A percentile compares a stretch with the other conserved stretches of the same genome.
Evolutionary conservation across 352 stramenopile genomes (phyloP).

Genomic region (Globisporangium splendens): DNA sequence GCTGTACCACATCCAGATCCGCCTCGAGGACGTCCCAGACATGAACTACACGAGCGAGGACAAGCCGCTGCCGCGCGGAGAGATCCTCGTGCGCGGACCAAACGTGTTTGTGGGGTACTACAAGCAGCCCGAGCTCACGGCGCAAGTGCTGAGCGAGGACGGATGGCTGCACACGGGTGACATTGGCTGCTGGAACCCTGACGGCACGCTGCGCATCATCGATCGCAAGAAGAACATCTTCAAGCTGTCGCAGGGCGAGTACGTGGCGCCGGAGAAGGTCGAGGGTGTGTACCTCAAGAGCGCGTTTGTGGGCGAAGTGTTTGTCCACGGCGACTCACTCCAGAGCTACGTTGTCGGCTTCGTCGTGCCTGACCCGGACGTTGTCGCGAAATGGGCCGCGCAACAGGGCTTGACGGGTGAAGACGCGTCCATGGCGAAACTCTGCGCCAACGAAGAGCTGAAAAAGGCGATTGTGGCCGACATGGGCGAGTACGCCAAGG

Average conservation of each 20-base stretch:
- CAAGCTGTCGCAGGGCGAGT: slow-evolving; percentile 93
- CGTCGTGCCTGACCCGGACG: slow-evolving; percentile 91
- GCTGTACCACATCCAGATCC: slow-evolving; percentile 82
- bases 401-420: slow-evolving; percentile 34
- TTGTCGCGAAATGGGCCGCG: slow-evolving; percentile 72
- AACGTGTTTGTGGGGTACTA: slow-evolving; percentile 93
- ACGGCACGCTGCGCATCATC: slow-evolving; percentile 89
- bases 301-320: slow-evolving; percentile 89
- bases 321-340: slow-evolving; percentile 95
- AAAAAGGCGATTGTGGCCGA: no score
- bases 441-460: no score
- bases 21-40: slow-evolving; percentile 93
- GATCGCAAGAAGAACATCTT: slow-evolving; percentile 94
- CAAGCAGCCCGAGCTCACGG: slow-evolving; percentile 91
- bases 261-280: slow-evolving; percentile 96
- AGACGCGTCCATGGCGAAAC: background rate
- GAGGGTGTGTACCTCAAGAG: slow-evolving; percentile 93
- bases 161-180: slow-evolving; percentile 97
- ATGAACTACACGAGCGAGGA: slow-evolving; percentile 92
- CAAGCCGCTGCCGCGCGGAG: slow-evolving; percentile 63
- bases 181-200: slow-evolving; percentile 92
- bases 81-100: slow-evolving; percentile 82
- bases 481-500: no score
- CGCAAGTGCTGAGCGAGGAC: slow-evolving; percentile 86
- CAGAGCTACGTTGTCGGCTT: slow-evolving; percentile 93